These are phyloP conservation scores for Lodderomyces orthopsilosis DNA, from an alignment of 1,139 yeast species.

Conservation along the genomic window DNA sequence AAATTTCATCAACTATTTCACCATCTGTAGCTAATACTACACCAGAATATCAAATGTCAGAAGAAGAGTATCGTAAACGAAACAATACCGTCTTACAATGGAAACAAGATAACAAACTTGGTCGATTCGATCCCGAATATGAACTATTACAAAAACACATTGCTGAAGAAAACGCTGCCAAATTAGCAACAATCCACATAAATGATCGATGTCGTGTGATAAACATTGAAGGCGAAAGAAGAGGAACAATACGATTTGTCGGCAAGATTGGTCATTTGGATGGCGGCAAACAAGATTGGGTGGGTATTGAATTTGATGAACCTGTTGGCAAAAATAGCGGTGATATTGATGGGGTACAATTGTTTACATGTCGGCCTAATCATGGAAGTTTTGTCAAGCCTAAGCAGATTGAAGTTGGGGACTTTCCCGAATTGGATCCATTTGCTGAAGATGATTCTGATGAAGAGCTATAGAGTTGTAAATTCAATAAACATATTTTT, in stretches of 20 bases:
- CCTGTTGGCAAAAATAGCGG: constrained; percentile 50
- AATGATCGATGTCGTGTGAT: constrained; percentile 43
- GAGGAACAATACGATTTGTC: constrained; percentile 65
- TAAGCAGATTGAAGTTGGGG: constrained; percentile 49
- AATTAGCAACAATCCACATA: constrained; percentile 22
- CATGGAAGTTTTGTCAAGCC: constrained; percentile 56
- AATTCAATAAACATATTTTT: no score
- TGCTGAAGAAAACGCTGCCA: constrained; percentile 18
- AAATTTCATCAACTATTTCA: constrained; percentile 17
- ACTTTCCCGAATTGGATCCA: constrained; percentile 45
- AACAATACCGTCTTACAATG: constrained; percentile 67
- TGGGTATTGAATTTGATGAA: constrained; percentile 49
- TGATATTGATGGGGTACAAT: constrained; percentile 27
- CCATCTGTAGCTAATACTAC: constrained; percentile 16
- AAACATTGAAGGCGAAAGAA: constrained; percentile 50
- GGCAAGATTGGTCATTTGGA: constrained; percentile 67
- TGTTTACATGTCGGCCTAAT: constrained; percentile 35
- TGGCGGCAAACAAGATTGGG: constrained; percentile 42
- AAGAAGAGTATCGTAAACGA: constrained; percentile 63
- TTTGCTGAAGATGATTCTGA: constrained; percentile 36
- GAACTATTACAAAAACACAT: constrained; percentile 21
- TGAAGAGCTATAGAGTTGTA: constrained; percentile 11
- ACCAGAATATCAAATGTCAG: constrained; percentile 49
- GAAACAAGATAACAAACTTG: constrained; percentile 67
- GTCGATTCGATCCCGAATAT: constrained; percentile 65